Evolutionary conservation across 2,329 filamentous ascomycete genomes (phyloP), one percentile per base, ranked within the genome.

Genomic region (Pseudogymnoascus sp.): DNA sequence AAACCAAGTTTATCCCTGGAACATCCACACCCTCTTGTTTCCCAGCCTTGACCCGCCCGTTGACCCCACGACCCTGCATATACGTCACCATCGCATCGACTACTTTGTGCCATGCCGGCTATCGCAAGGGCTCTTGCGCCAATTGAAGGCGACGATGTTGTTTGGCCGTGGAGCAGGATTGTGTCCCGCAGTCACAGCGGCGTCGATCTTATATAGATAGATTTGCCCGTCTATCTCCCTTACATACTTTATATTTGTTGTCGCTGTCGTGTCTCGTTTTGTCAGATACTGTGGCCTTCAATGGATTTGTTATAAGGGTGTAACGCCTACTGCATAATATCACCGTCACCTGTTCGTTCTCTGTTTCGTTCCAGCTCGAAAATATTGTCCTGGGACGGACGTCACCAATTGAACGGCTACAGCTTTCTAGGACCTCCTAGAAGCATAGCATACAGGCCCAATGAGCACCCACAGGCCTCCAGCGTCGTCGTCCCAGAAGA

Each of bases 201-300:
- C 28, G 50, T 57, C 50, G 50, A 57, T 57, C 50, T 21, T 57
- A 21, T 57, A 57, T 57, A 57, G 9, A 33, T 57, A 57, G 28
- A 57, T 35, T 57, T 33, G 26, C 10, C 50, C 1, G n/a, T 35
- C 50, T 33, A 9, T 28, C 50, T 57, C 50, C 50, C 50, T 57
- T 57, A 57, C 50, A 21, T 33, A 57, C 50, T 57, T 57, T 21
- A 57, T 35, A 11, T 33, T 57, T 57, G 50, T 6, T 57, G 50
- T 35, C 26, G 17, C n/a, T 35, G 50, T 33, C 28, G 17, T 21
- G 10, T n/a, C 28, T 57, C 11, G 72, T 57, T 15, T 33, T 21
- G 1, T 6, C 28, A 57, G 50, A 35, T 35, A 57, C 50, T 35
- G 50, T 57, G n/a, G 50, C 50, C 6, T 21, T 2, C n/a, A 33